phyloP scores from a whole-genome alignment of 495 filamentous ascomycete genomes.

The Hypoxylon perforatum region DNA sequence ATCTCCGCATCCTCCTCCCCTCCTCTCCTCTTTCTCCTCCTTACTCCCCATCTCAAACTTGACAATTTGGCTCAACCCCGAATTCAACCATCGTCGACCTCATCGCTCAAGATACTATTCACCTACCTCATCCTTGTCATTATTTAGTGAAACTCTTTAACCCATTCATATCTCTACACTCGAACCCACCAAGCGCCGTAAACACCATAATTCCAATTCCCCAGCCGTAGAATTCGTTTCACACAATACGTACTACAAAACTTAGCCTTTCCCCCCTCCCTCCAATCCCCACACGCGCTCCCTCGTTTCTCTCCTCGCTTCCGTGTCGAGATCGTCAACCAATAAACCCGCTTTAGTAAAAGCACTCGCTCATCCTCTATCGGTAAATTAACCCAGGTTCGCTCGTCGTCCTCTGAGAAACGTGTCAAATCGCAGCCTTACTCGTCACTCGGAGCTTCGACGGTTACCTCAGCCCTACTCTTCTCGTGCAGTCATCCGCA shows the following conservation, averaged over 20 bases:
- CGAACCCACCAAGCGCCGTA: neutral
- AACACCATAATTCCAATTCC: constrained; percentile 8
- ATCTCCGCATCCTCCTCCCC: constrained; percentile 43
- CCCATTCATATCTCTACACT: neutral
- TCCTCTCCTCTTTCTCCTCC: constrained; percentile 36
- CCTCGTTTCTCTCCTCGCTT: constrained; percentile 32
- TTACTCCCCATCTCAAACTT: constrained; percentile 36
- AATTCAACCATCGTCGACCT: constrained; percentile 37
- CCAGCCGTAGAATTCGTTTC: constrained; percentile 13
- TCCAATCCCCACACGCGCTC: constrained; percentile 32
- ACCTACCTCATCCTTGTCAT: constrained; percentile 4
- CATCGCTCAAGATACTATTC: constrained; percentile 15
- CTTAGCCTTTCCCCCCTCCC: constrained; percentile 24
- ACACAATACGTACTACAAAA: constrained; percentile 25
- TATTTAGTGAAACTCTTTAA: neutral
- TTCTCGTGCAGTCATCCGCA: constrained; percentile 13
- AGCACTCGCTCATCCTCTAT: constrained; percentile 4
- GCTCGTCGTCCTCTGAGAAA: constrained; percentile 21
- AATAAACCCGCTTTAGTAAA: constrained; percentile 33
- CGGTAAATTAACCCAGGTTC: constrained; percentile 30
- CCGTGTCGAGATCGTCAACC: constrained; percentile 28
- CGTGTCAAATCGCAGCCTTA: constrained; percentile 27
- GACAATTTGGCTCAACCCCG: constrained; percentile 39
- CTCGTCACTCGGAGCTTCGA: constrained; percentile 16
- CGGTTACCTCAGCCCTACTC: constrained; percentile 43